Conservation (phyloP, 805 yeast genomes). For the Candida manassasensis region DNA sequence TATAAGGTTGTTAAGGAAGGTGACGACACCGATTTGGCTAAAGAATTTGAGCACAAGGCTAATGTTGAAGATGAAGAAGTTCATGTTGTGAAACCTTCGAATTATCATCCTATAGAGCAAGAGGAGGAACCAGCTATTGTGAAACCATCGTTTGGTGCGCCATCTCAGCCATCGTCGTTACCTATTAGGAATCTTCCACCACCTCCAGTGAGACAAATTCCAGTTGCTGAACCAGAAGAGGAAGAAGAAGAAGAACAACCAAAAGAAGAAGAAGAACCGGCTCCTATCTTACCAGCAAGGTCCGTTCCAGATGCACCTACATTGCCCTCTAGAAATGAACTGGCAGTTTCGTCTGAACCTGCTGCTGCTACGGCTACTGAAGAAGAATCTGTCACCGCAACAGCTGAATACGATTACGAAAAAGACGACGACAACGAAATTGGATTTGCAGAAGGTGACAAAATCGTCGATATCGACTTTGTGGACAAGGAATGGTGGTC, state of each 20-base stretch:
- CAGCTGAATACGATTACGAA: slow-evolving; percentile 77
- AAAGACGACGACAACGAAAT: slow-evolving; percentile 77
- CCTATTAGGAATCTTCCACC: slow-evolving; percentile 18
- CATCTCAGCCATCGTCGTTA: slow-evolving; percentile 7
- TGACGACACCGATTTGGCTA: slow-evolving; percentile 12
- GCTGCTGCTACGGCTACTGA: slow-evolving; percentile 10
- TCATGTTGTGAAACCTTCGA: slow-evolving; percentile 9
- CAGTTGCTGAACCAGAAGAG: slow-evolving; percentile 8
- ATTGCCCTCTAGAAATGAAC: slow-evolving; percentile 16
- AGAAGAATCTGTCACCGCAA: slow-evolving; percentile 41
- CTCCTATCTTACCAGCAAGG: slow-evolving; percentile 16
- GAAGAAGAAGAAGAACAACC: slow-evolving; percentile 11
- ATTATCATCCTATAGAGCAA: slow-evolving; percentile 13
- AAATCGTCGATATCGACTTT: slow-evolving; percentile 59
- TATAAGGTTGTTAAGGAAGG: slow-evolving; percentile 38
- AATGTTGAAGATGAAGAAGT: slow-evolving; percentile 4
- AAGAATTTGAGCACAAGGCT: slow-evolving; percentile 24
- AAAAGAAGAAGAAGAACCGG: slow-evolving; percentile 24
- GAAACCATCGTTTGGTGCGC: slow-evolving; percentile 5
- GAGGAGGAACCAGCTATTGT: slow-evolving; percentile 9
- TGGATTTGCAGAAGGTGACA: slow-evolving; percentile 61
- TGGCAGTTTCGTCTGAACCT: slow-evolving; percentile 14
- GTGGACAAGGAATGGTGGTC: slow-evolving; percentile 76
- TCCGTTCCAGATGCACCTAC: slow-evolving; percentile 12
- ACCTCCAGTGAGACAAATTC: slow-evolving; percentile 13